These are phyloP conservation scores for Asterella californica DNA, from an alignment of 225 moss, liverwort and hornwort species.

Conservation along the genomic window DNA sequence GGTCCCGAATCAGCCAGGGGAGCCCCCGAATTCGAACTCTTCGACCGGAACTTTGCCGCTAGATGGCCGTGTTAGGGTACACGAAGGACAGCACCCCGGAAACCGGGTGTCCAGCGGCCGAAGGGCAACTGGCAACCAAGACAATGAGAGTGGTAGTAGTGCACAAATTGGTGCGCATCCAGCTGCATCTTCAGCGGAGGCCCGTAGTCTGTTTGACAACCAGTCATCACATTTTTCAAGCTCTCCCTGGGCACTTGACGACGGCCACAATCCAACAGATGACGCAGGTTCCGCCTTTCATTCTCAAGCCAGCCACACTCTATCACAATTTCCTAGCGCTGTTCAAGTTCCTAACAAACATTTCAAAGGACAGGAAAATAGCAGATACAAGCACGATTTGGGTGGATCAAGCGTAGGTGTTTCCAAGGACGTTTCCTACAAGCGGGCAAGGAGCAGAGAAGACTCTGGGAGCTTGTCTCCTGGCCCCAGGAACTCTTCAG, in stretches of 20 bases:
- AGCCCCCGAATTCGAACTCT: slow-evolving; percentile 4
- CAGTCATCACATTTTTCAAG: slow-evolving; percentile 45
- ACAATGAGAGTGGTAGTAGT: slow-evolving; percentile 1
- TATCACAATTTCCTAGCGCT: slow-evolving; percentile 5
- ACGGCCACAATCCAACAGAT: slow-evolving; percentile 27
- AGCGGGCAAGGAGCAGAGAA: slow-evolving; percentile 18
- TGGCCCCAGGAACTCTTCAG: slow-evolving; percentile 9
- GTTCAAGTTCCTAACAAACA: slow-evolving; percentile 7
- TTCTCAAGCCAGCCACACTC: slow-evolving; percentile 34
- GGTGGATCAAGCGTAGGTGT: slow-evolving; percentile 14
- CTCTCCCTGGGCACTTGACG: slow-evolving; percentile 40
- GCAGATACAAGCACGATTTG: not conserved
- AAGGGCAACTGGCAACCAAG: slow-evolving; percentile 13
- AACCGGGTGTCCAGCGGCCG: not conserved
- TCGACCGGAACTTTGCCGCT: slow-evolving; percentile 17
- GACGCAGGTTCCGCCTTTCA: slow-evolving; percentile 35
- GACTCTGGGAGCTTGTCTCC: not conserved
- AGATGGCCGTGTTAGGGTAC: slow-evolving; percentile 21
- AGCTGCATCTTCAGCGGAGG: slow-evolving; percentile 15
- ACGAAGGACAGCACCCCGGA: slow-evolving; percentile 10
- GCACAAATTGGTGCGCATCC: slow-evolving; percentile 1
- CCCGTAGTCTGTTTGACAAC: slow-evolving; percentile 32
- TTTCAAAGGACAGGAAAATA: slow-evolving; percentile 10
- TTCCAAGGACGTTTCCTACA: slow-evolving; percentile 13
- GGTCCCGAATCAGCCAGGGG: slow-evolving; percentile 5